These are phyloP conservation scores for Neurospora sp. DNA, from an alignment of 495 filamentous ascomycete species.

Conservation along the genomic window DNA sequence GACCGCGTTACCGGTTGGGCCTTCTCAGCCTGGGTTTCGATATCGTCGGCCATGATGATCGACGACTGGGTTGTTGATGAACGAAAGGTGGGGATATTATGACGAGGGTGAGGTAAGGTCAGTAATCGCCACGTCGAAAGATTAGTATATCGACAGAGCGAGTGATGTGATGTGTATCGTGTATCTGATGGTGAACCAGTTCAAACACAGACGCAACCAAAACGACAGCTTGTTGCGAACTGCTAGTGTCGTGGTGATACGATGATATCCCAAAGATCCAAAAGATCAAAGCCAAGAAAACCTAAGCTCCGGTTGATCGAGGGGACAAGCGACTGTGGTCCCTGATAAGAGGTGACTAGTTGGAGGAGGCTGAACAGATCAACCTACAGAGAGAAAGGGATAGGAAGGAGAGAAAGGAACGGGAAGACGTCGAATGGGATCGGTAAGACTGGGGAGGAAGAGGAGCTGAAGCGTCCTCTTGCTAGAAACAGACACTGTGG, in stretches of 20 bases:
- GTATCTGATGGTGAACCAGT: not conserved
- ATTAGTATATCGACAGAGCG: not conserved
- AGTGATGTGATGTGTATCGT: not conserved
- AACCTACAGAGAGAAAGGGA: not conserved
- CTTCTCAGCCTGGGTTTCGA: conserved; percentile 14
- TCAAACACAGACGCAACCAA: not conserved
- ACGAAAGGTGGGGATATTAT: not conserved
- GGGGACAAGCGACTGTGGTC: not conserved
- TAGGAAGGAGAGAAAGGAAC: not conserved
- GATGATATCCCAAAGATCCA: not conserved
- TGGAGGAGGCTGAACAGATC: too few relatives aligned
- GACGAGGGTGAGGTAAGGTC: not conserved
- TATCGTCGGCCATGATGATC: conserved; percentile 11
- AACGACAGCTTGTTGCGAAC: not conserved
- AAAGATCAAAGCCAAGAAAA: not conserved
- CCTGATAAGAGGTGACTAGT: not conserved
- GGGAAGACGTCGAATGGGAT: not conserved
- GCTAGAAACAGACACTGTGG: not conserved
- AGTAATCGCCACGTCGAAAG: not conserved
- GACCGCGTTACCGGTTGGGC: conserved; percentile 7
- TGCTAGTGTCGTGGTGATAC: not conserved
- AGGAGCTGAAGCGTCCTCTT: not conserved
- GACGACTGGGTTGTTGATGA: not conserved
- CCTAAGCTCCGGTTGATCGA: not conserved
- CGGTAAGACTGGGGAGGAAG: not conserved